Base-by-base conservation (phyloP, 164 flowering plant species). In the Vitis amurensis region DNA sequence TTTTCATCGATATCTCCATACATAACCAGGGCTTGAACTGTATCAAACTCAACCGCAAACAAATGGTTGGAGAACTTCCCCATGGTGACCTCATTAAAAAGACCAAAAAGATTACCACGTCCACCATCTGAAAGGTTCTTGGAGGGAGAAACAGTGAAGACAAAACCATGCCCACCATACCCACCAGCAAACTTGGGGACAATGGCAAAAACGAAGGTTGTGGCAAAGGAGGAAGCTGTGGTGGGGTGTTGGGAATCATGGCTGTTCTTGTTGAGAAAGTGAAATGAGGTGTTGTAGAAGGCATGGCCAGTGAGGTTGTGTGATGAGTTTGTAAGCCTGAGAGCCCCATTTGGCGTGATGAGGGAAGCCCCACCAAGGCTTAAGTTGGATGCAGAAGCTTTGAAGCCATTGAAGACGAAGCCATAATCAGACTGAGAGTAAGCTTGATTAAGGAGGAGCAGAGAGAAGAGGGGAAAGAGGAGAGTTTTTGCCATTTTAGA, bases 31-130 rank as follows among this genome's bases (percentile, higher is more conserved):
- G 11, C 58, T 13, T 67, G 58, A 3, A 66, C 37, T 12, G 81
- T 70, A 50, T 81, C 84, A 8, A 81, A 55, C 52, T 81, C 81
- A 4, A 81, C 60, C 0, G 81, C 81, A 12, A 75, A 47, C 9
- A 81, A 8, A 37, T 67, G 79, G 55, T 81, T 78, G 10, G 71
- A 16, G 11, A 68, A 9, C 3, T 50, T 13, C 11, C 31, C 68
- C 8, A n/a, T 50, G 68, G 8, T 17, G 17, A 23, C 7, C 1
- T 2, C 2, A 19, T 64, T 64, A 37, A 64, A 3, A 44, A 67
- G 50, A 12, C 69, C 69, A 1, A 55, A 23, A 11, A 31, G 44
- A 31, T 31, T 2, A 31, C 44, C 44, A 7, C 0, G 6, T 3
- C 44, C 44, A 7, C 44, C 44, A 7, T 2, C 44, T 3, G 44